phyloP scores from a whole-genome alignment of 2,329 filamentous ascomycete genomes.

The Alternaria viburni region DNA sequence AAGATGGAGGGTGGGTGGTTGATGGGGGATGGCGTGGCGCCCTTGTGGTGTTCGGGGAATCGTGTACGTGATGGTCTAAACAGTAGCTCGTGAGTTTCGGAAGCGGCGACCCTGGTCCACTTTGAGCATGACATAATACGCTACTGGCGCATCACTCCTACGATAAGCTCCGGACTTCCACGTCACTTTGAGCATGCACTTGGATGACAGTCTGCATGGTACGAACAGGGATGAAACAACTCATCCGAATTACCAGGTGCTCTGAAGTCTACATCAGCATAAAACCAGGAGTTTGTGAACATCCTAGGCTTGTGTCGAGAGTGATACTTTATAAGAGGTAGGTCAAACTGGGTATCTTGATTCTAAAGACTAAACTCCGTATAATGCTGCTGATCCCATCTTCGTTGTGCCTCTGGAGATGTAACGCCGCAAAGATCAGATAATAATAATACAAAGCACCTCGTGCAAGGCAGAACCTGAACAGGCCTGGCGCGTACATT shows the following conservation, averaged over 20 bases:
- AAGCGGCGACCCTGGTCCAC: conserved; percentile 25
- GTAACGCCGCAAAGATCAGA: conserved; percentile 1
- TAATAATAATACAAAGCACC: conserved; percentile 16
- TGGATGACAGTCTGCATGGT: not conserved
- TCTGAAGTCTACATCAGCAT: not conserved
- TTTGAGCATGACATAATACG: conserved; percentile 25
- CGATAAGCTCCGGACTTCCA: conserved; percentile 12
- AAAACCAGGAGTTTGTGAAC: not conserved
- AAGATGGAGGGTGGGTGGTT: conserved; percentile 31
- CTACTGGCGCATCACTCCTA: conserved; percentile 14
- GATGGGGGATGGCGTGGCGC: conserved; percentile 43
- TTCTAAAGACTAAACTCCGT: conserved; percentile 32
- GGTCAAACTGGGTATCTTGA: conserved; percentile 41
- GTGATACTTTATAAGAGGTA: conserved; percentile 11
- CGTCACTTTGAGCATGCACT: not conserved
- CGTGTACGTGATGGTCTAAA: conserved; percentile 34
- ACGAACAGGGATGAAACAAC: not conserved
- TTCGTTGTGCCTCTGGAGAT: not conserved
- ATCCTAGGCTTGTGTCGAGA: not conserved
- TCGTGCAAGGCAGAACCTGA: not conserved
- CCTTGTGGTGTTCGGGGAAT: conserved; percentile 34
- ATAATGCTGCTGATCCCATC: conserved; percentile 17
- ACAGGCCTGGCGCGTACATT: not conserved
- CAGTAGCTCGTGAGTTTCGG: conserved; percentile 27
- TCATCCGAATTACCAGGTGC: not conserved